Conservation (phyloP, 2,329 filamentous ascomycete genomes). For the Ceratocystis destructans region DNA sequence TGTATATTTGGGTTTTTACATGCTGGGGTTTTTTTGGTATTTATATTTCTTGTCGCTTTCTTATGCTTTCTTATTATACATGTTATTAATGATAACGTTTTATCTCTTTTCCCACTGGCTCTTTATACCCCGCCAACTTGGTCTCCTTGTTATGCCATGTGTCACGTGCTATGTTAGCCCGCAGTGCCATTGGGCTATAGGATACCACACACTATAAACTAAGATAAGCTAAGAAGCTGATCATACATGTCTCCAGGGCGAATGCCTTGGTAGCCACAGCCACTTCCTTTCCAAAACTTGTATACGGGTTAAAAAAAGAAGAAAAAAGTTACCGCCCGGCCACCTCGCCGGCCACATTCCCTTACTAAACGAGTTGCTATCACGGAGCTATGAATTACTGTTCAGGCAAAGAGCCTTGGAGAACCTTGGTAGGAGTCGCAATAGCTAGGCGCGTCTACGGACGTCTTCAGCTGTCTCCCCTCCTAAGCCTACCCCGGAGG, state of each 20-base stretch:
- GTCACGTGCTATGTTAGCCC: background rate
- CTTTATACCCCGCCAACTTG: background rate
- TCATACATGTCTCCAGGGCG: background rate
- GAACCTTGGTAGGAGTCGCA: too few relatives aligned
- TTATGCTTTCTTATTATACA: slow-evolving; percentile 1
- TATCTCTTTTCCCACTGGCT: slow-evolving; percentile 3
- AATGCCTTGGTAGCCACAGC: background rate
- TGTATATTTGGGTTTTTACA: slow-evolving; percentile 10
- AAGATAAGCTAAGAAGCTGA: background rate
- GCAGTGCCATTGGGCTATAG: background rate
- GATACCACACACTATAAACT: background rate
- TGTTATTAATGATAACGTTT: slow-evolving; percentile 7
- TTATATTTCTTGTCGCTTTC: slow-evolving; percentile 8
- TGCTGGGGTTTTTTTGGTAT: slow-evolving; percentile 5
- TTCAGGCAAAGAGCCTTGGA: too few relatives aligned
- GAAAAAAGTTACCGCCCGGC: too few relatives aligned
- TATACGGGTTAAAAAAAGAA: too few relatives aligned
- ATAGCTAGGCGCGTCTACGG: too few relatives aligned
- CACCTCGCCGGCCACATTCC: too few relatives aligned
- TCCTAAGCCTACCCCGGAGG: too few relatives aligned
- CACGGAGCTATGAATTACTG: too few relatives aligned
- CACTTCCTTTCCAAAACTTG: background rate
- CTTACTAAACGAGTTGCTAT: too few relatives aligned
- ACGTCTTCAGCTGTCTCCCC: too few relatives aligned
- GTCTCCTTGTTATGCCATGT: background rate